Conservation (phyloP, 306 rosid genomes). For the Mimosa pudica region DNA sequence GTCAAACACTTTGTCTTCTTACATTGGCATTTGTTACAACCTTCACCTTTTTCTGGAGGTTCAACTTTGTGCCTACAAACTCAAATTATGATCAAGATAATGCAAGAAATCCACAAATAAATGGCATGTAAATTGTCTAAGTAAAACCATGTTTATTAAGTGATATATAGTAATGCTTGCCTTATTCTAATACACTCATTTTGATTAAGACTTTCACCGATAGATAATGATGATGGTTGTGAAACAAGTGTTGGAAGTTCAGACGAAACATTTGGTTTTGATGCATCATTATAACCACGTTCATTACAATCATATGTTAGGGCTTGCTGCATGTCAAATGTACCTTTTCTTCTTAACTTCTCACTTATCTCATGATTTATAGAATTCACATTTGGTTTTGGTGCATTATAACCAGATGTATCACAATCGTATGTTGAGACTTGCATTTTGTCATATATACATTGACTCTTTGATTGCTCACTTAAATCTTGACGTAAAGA, state of each 20-base stretch:
- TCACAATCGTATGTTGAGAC: too few species aligned
- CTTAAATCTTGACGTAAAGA: too few species aligned
- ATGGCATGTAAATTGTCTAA: neutral
- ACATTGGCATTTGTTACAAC: conserved; percentile 95
- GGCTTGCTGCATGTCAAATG: too few species aligned
- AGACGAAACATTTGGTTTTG: conserved; percentile 50
- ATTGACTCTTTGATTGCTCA: too few species aligned
- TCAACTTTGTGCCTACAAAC: conserved; percentile 75
- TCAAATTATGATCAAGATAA: conserved; percentile 38
- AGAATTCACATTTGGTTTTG: conserved; percentile 23
- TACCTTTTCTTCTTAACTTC: too few species aligned
- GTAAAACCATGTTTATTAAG: conserved; percentile 14
- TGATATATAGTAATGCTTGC: conserved; percentile 36
- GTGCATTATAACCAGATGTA: too few species aligned
- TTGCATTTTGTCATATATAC: too few species aligned
- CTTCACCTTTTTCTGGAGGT: conserved; percentile 61
- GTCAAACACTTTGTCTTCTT: conserved; percentile 91
- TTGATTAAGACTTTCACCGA: conserved; percentile 65
- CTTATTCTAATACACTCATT: conserved; percentile 84
- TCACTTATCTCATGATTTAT: too few species aligned
- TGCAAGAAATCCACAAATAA: conserved; percentile 14
- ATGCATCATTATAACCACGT: neutral
- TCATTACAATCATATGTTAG: too few species aligned
- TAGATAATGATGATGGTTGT: neutral
- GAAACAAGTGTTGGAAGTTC: conserved; percentile 28